Evolutionary conservation across 2,329 filamentous ascomycete species (phyloP), one percentile per base, ranked within the genome.

Genomic region (Pseudopyrenochaeta lycopersici): DNA sequence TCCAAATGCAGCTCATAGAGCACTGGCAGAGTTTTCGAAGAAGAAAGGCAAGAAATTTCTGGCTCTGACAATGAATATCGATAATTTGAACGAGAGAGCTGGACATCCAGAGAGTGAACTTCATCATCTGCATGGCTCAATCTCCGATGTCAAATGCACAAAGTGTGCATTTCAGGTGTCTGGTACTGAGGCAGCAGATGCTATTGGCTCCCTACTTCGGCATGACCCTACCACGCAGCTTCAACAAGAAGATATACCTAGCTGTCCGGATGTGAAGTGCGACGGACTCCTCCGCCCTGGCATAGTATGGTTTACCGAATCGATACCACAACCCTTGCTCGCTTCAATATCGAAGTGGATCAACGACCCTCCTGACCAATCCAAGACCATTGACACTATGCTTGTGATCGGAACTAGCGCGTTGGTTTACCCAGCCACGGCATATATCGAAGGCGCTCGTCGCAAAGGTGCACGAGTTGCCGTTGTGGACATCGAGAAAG

Each of bases 281-380:
- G 32, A 32, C 12, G 53, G 54, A 4, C 43, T 68, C 4, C 49
- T 68, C 18, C 58, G 65, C 3, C 64, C 65, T 7, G 62, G 45
- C 3, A 36, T 67, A 3, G 49, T 66, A 11, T 65, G 56, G 61
- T 67, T 66, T 38, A 56, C 39, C 3, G 66, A 67, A 35, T 31
- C 55, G 1, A 43, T 64, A 36, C 20, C 90, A 17, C 29, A 17
- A 21, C 17, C 17, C 18, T 9, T 20, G 20, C 38, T 53, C 17
- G 2, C 32, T 7, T 41, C 27, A 12, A 40, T 43, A 15, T 33
- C 40, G n/a, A 41, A 17, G 11, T 55, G 52, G 56, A 57, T 61
- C 21, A 49, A 49, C 14, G 36, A 39, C 40, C 44, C 43, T 14
- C 6, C 41, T 14, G 43, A 56, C n/a, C 17, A 20, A 11, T 20